Evolutionary conservation across 768 basidiomycete species (phyloP), one percentile per base, ranked within the genome.

Genomic region (Daedaleopsis sinensis): DNA sequence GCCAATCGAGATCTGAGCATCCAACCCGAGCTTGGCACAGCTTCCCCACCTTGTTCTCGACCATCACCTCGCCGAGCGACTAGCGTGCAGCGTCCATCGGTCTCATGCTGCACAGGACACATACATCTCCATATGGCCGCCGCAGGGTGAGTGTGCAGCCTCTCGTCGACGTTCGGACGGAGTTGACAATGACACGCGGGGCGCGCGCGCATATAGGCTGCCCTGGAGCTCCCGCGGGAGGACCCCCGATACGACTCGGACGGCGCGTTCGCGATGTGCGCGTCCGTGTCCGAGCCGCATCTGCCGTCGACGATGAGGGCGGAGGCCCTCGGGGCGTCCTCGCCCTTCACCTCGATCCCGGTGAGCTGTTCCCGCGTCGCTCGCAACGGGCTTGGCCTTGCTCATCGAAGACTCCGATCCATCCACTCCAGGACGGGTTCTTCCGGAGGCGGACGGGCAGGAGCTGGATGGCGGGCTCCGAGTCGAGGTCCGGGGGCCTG

Each of bases 271-370:
- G n/a, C 9, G 4, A 18, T 48, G n/a, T 10, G n/a, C 3, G 18
- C 44, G 5, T 51, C 49, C 16, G 18, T 3, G 27, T 46, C 53
- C 10, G 39, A 23, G 2, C 23, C 43, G 1, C 55, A 49, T 0
- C 37, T 52, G 13, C 39, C 61, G 1, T 50, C 57, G 18, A 19
- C 49, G 12, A 10, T 32, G 9, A 39, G 55, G 24, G 51, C 36
- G 12, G 42, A 24, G 13, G 24, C 52, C 8, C 44, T 32, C 5
- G 55, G n/a, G 47, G 15, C 37, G 42, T 27, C 47, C 32, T 44
- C 59, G 36, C 37, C 58, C 0, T 48, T 48, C 19, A 56, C 58
- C 21, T 55, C 62, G 3, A 42, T 46, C 0, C 58, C 47, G 44
- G 54, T 47, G 18, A 55, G 55, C 43, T 1, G 19, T 49, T 11